phyloP scores from a whole-genome alignment of 371 early-diverging fungal species.

The Apophysomyces sp. region DNA sequence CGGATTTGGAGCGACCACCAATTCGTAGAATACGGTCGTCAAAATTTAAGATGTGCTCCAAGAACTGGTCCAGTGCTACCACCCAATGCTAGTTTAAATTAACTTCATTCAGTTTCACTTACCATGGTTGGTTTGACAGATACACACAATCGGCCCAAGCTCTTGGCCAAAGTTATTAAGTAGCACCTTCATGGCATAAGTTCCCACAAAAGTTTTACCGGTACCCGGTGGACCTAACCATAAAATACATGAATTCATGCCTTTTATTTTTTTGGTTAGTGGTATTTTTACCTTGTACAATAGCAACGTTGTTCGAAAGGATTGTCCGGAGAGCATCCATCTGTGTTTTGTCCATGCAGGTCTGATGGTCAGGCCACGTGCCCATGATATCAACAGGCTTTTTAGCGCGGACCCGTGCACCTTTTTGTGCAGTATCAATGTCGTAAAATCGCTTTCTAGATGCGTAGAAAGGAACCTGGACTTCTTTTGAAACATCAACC shows the following conservation, averaged over 20 bases:
- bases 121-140: slow-evolving; percentile 75
- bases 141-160: slow-evolving; percentile 59
- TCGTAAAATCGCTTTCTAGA: slow-evolving; percentile 33
- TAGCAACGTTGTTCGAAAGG: slow-evolving; percentile 49
- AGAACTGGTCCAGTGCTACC: slow-evolving; percentile 74
- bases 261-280: neutral
- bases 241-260: neutral
- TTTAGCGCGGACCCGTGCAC: neutral
- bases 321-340: slow-evolving; percentile 55
- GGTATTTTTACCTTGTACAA: slow-evolving; percentile 55
- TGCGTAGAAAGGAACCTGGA: slow-evolving; percentile 40
- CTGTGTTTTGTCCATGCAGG: slow-evolving; percentile 48
- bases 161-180: slow-evolving; percentile 41
- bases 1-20: slow-evolving; percentile 61
- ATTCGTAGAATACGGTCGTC: slow-evolving; percentile 58
- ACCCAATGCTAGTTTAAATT: neutral
- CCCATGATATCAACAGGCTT: slow-evolving; percentile 30
- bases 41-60: slow-evolving; percentile 53
- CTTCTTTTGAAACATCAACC: slow-evolving; percentile 30
- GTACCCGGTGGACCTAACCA: slow-evolving; percentile 68
- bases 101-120: neutral
- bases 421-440: slow-evolving; percentile 16
- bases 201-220: slow-evolving; percentile 71
- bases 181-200: slow-evolving; percentile 57
- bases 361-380: slow-evolving; percentile 31